Evolutionary conservation across 2,329 filamentous ascomycete genomes (phyloP), one percentile per base, ranked within the genome.

Genomic region (Setomelanomma holmii): DNA sequence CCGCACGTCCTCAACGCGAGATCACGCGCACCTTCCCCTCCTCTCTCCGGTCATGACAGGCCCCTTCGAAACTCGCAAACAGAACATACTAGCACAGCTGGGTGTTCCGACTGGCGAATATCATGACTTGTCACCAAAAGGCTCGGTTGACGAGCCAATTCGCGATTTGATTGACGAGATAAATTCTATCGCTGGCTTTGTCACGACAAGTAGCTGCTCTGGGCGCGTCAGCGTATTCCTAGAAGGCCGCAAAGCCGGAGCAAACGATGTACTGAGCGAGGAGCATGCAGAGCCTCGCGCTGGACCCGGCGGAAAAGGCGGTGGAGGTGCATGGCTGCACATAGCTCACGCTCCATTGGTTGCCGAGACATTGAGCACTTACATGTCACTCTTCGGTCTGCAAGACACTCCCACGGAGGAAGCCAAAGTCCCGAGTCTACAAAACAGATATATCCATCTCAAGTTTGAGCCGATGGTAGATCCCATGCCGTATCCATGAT

Each of bases 401-500:
- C 38, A 55, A 14, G 46, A 49, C 4, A 22, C 48, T 14, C 38
- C 46, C 14, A 43, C 35, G 34, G 33, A 40, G 8, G 34, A 38
- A 11, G 40, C 55, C 3, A 43, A 12, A 33, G 38, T 23, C n/a
- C 46, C 60, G 39, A 48, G 42, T 22, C 43, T 54, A 17, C 39
- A 82, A 16, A 63, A 69, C 56, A 75, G 80, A 49, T 79, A 81
- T 56, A 80, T 96, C 44, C 91, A 93, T 74, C 90, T 96, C 77
- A 95, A 96, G 75, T 97, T 96, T 69, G 93, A 97, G 73, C 91
- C 93, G 4, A 92, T 97, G 91, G 93, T 96, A 82, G 71, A 86
- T 5, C 30, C 35, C 4, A 30, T 35, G 4, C 24, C 40, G n/a
- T 42, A 12, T 19, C n/a, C 10, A 38, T 17, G 34, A 51, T 48